Conservation (phyloP, 345 rosid species). For the Rhizophora apiculata region DNA sequence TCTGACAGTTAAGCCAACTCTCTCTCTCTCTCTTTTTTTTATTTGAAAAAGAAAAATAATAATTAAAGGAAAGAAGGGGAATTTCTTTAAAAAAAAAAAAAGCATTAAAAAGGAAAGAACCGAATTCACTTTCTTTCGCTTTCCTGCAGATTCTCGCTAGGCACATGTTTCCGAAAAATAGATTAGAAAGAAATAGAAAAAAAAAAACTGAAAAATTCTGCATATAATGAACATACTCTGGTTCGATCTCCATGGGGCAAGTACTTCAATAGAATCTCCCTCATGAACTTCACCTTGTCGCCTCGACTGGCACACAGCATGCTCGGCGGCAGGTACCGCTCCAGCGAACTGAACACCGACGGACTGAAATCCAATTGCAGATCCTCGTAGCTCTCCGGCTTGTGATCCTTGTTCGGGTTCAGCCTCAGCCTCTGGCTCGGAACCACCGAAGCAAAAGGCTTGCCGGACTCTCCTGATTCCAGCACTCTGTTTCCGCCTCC, state of each 20-base stretch:
- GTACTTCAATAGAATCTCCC: slow-evolving; percentile 52
- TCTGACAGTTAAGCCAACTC: no score
- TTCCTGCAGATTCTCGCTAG: no score
- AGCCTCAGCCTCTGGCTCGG: slow-evolving; percentile 48
- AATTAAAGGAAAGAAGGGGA: neutral
- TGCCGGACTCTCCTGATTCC: neutral
- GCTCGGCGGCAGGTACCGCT: slow-evolving; percentile 49
- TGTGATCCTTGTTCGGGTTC: slow-evolving; percentile 51
- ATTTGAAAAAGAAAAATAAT: no score
- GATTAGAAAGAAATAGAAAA: no score
- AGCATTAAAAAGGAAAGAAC: no score
- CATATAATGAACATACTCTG: slow-evolving; percentile 32
- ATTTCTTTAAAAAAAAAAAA: no score
- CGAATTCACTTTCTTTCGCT: no score
- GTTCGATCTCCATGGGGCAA: slow-evolving; percentile 54
- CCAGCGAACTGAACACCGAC: slow-evolving; percentile 47
- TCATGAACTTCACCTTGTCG: slow-evolving; percentile 53
- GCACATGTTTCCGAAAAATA: no score
- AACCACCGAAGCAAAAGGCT: slow-evolving; percentile 2
- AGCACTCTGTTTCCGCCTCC: slow-evolving; percentile 14
- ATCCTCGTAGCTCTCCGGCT: slow-evolving; percentile 54
- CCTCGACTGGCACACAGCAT: slow-evolving; percentile 42
- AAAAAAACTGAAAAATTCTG: neutral
- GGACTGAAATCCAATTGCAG: slow-evolving; percentile 52
- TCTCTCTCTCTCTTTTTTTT: no score